Percentiles rank a stretch among this genome's conserved stretches.
phyloP scores from a whole-genome alignment of 1,139 yeast genomes.

The Lodderomyces elongisporus region DNA sequence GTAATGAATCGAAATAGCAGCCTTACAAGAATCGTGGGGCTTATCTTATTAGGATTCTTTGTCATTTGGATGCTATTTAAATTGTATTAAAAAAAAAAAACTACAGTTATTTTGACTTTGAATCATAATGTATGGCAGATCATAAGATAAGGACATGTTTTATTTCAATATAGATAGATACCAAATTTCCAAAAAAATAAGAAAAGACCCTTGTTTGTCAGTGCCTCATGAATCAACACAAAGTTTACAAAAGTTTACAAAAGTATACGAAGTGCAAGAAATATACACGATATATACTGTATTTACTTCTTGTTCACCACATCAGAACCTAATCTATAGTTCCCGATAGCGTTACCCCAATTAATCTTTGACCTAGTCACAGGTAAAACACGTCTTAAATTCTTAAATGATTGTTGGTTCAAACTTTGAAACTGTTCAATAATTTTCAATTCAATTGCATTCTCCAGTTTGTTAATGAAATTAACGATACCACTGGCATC shows the following conservation, averaged over 20 bases:
- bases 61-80: conserved; percentile 64
- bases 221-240: no score
- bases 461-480: conserved; percentile 57
- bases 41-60: conserved; percentile 56
- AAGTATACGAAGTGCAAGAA: no score
- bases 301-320: conserved; percentile 41
- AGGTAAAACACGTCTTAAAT: conserved; percentile 84
- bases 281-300: no score
- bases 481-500: conserved; percentile 37
- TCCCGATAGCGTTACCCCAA: conserved; percentile 94
- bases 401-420: conserved; percentile 78
- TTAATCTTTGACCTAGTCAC: conserved; percentile 86
- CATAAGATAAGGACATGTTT: no score
- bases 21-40: conserved; percentile 35
- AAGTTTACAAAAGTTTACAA: no score
- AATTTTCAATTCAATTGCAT: conserved; percentile 53
- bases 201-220: no score
- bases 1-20: conserved; percentile 45
- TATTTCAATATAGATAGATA: no score
- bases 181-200: no score
- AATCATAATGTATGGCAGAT: no score
- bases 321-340: conserved; percentile 83
- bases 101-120: no score
- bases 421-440: conserved; percentile 63
- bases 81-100: conserved; percentile 20